Evolutionary conservation across 768 basidiomycete genomes (phyloP), one percentile per base, ranked within the genome.

Genomic region (Galerina marginata): DNA sequence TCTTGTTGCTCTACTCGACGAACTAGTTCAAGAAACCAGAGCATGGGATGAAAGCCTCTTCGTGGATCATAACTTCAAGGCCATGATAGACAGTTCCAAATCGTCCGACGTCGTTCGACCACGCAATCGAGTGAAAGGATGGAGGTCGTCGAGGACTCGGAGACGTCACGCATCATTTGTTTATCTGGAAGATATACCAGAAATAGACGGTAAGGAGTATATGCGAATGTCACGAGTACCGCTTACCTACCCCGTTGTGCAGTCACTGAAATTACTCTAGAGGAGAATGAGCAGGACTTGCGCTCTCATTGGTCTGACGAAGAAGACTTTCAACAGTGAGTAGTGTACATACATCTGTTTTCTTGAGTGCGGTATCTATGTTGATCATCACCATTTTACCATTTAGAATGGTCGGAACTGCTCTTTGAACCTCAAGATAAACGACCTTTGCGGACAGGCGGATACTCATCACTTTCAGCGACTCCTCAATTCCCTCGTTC

Each of bases 41-140:
- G 77, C 77, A 39, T 85, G 84, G 84, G 83, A 84, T 61, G 71
- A 76, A 14, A 79, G 75, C 58, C 66, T 84, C 38, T 81, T 81
- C 62, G 73, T 83, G 69, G 78, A 82, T 61, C 68, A 78, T 39
- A 78, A 77, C 16, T 85, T 85, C 71, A 81, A 74, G 62, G 67
- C 71, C 5, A 72, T 84, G 71, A 76, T 84, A 15, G 65, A 76
- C 46, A 68, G 68, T 40, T 75, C 78, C 20, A 67, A 68, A 55
- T 47, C 61, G 9, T 45, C 23, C n/a, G 38, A 23, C 12, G 9
- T 12, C 4, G 26, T 44, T 38, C 26, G 47, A 36, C 45, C 15
- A 15, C 37, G 4, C 15, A 46, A 12, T 51, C 20, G 10, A 29
- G 39, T 9, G 44, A 59, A 44, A 44, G 53, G 44, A 40, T 53